Evolutionary conservation across 352 stramenopile genomes (phyloP).

Genomic region (Phytophthora pisi): DNA sequence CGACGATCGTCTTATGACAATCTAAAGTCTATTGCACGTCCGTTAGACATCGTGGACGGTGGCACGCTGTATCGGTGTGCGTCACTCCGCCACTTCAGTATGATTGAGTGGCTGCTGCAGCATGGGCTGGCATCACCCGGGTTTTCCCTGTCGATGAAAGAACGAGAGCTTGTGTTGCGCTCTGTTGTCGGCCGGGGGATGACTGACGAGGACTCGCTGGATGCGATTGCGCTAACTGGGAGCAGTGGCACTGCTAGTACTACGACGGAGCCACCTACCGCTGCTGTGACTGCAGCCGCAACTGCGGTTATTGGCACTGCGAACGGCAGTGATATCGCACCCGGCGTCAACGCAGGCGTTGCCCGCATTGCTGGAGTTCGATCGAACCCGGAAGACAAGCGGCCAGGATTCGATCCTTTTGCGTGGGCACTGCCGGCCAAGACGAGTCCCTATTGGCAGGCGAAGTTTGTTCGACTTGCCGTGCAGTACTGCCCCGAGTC

Average conservation of each 20-base stretch:
- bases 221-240: slow-evolving; percentile 6
- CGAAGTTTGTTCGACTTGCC: slow-evolving; percentile 28
- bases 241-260: slow-evolving; percentile 1
- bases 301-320: slow-evolving; percentile 6
- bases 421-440: slow-evolving; percentile 42
- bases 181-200: slow-evolving; percentile 28
- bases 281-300: slow-evolving; percentile 11
- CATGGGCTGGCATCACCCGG: slow-evolving; percentile 16
- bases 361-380: slow-evolving; percentile 12
- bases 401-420: slow-evolving; percentile 28
- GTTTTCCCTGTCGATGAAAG: slow-evolving; percentile 33
- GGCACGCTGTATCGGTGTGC: slow-evolving; percentile 34
- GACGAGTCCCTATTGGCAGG: slow-evolving; percentile 34
- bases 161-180: slow-evolving; percentile 33
- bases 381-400: slow-evolving; percentile 10
- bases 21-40: slow-evolving; percentile 11
- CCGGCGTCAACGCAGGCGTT: background rate
- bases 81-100: slow-evolving; percentile 18
- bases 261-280: slow-evolving; percentile 8
- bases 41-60: slow-evolving; percentile 30
- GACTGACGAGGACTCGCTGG: slow-evolving; percentile 21
- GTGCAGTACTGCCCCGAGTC: slow-evolving; percentile 31
- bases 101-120: slow-evolving; percentile 44
- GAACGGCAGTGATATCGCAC: slow-evolving; percentile 15
- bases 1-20: slow-evolving; percentile 31